A percentile compares a stretch with the other conserved stretches of the same genome.
These are phyloP conservation scores for Aurinia saxatilis DNA, from an alignment of 345 rosid species.

Conservation along the genomic window DNA sequence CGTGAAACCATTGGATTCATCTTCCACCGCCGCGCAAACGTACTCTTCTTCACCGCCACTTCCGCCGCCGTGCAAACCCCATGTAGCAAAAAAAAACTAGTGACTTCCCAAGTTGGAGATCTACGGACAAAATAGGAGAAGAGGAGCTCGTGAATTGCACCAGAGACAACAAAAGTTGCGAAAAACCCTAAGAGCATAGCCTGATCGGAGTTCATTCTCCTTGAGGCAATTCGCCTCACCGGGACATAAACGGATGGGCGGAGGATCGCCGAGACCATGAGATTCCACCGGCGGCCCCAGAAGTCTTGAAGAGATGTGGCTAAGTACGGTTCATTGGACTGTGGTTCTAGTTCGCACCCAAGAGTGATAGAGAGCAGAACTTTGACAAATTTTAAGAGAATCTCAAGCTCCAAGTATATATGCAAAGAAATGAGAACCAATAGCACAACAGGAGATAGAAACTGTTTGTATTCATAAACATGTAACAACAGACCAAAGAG, in stretches of 20 bases:
- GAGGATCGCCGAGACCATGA: constrained; percentile 38
- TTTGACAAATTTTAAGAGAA: constrained; percentile 21
- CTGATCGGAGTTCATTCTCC: not conserved
- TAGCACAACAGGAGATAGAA: not conserved
- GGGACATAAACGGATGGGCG: constrained; percentile 39
- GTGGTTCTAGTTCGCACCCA: constrained; percentile 33
- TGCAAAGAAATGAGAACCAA: constrained; percentile 9
- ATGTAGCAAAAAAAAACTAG: constrained; percentile 31
- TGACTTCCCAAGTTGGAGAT: constrained; percentile 33
- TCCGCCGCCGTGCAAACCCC: constrained; percentile 33
- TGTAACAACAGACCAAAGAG: constrained; percentile 15
- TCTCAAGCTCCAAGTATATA: constrained; percentile 29
- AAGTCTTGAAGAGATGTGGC: constrained; percentile 55
- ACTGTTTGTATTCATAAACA: constrained; percentile 8
- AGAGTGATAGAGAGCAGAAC: constrained; percentile 4
- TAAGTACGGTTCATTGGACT: constrained; percentile 39
- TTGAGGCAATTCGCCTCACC: not conserved
- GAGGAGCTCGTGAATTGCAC: constrained; percentile 30
- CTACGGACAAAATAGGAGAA: constrained; percentile 18
- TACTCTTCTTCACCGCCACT: constrained; percentile 15
- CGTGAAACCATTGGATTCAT: constrained; percentile 19
- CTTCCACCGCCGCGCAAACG: not conserved
- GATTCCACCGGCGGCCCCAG: constrained; percentile 56
- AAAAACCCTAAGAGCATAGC: constrained; percentile 8
- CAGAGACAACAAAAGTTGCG: constrained; percentile 28